Base-by-base conservation (phyloP, 345 rosid genomes). In the Pugionium dolabratum region DNA sequence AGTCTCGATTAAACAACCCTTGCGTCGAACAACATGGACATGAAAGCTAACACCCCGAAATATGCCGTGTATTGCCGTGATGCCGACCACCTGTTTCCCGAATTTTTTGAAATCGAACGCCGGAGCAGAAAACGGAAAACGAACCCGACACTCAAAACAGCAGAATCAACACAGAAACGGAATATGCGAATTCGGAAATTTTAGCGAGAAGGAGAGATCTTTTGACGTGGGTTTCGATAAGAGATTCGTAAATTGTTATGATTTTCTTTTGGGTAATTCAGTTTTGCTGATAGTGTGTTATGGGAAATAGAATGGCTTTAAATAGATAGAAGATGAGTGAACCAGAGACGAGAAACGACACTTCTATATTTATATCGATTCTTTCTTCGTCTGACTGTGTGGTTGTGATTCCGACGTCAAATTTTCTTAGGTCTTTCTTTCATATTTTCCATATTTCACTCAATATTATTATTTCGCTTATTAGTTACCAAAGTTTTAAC, bases 281-380 rank as follows among this genome's bases (percentile, higher is more conserved):
- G 0, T 35, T 35, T 35, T 62, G 68, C 3, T 29, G 64, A 44
- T 63, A 49, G 18, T 37, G 40, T 54, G 55, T 41, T 32, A 43
- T 48, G 54, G 46, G 63, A 41, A 53, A 45, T 57, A 7, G 64
- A 61, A 49, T 64, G 32, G 51, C 59, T 51, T 37, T 74, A 71
- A 66, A 78, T 83, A 80, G 76, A 80, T 83, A 69, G 82, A 67
- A 74, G 63, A 61, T 11, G 75, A 62, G 82, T 76, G 79, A 71
- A 66, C 64, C 77, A 46, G 53, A 71, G 40, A 8, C 0, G 5
- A 64, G 9, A 47, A 29, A 51, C 67, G 58, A 59, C 67, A 51
- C 7, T 3, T 25, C 0, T 10, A 3, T 26, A 5, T 32, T 18
- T 31, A 6, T 31, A 2, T 1, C 18, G 36, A 5, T 36, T 36